Evolutionary conservation across 192 early-diverging fungal genomes (phyloP).

Genomic region (Pecoramyces ruminantium): DNA sequence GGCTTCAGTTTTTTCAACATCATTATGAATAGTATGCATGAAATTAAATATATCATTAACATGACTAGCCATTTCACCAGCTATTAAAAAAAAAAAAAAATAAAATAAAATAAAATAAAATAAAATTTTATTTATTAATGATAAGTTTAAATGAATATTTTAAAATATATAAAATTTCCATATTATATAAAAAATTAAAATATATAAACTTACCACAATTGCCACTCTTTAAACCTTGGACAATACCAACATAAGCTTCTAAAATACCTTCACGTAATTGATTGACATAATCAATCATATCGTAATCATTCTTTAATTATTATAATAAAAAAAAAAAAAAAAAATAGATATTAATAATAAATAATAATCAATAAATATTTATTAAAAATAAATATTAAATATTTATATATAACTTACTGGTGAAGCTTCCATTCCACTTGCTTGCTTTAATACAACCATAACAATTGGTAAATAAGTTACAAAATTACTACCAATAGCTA

Average conservation of each 20-base stretch:
- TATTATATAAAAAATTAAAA: too few relatives aligned
- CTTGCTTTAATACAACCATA: conserved; percentile 76
- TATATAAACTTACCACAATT: conserved; percentile 49
- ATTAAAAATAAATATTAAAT: too few relatives aligned
- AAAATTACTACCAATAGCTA: conserved; percentile 75
- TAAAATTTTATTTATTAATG: too few relatives aligned
- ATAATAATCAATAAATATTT: neutral
- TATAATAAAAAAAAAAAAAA: neutral
- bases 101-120: too few relatives aligned
- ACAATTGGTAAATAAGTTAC: conserved; percentile 60
- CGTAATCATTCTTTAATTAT: conserved; percentile 33
- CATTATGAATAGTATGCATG: conserved; percentile 41
- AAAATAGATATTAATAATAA: neutral
- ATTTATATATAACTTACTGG: neutral
- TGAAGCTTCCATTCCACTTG: conserved; percentile 8
- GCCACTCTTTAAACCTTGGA: conserved; percentile 72
- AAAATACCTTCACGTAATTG: conserved; percentile 73
- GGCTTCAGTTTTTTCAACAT: conserved; percentile 42
- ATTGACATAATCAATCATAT: conserved; percentile 75
- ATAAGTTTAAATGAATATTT: too few relatives aligned
- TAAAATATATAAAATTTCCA: too few relatives aligned
- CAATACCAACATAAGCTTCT: conserved; percentile 92
- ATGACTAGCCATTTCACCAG: conserved; percentile 38
- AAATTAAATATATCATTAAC: conserved; percentile 63
- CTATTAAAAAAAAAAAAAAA: conserved; percentile 17